A percentile compares a stretch with the other conserved stretches of the same genome.
These are phyloP conservation scores for Proliferodiscus dingleyae DNA, from an alignment of 2,329 filamentous ascomycete genomes.

Conservation along the genomic window DNA sequence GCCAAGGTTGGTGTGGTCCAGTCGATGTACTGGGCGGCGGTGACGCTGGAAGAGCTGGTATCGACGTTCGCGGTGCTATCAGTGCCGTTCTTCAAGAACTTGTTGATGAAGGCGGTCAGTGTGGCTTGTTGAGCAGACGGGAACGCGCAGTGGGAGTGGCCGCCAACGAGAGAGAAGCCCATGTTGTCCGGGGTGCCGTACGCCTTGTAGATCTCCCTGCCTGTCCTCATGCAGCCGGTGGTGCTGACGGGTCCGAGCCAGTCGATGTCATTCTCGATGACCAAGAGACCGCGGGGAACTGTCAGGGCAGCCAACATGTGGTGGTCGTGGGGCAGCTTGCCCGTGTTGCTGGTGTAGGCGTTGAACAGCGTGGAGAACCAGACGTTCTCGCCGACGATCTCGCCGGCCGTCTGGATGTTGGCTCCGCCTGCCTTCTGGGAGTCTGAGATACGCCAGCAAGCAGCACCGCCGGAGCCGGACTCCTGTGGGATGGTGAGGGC, in stretches of 20 bases:
- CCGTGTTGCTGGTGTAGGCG: slow-evolving; percentile 40
- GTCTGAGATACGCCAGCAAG: slow-evolving; percentile 55
- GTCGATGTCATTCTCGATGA: slow-evolving; percentile 50
- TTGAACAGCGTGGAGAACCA: slow-evolving; percentile 58
- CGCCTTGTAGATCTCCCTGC: slow-evolving; percentile 49
- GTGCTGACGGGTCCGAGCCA: slow-evolving; percentile 50
- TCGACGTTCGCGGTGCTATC: slow-evolving; percentile 25
- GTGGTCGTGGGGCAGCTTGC: slow-evolving; percentile 48
- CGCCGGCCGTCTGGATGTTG: slow-evolving; percentile 54
- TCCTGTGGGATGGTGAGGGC: slow-evolving; percentile 59
- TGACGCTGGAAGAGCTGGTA: slow-evolving; percentile 18
- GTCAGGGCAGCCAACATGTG: slow-evolving; percentile 54
- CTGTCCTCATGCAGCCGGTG: slow-evolving; percentile 49
- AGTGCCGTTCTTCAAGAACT: slow-evolving; percentile 37
- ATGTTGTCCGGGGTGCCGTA: slow-evolving; percentile 47
- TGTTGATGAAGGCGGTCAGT: slow-evolving; percentile 45
- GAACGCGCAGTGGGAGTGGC: slow-evolving; percentile 46
- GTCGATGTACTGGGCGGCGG: slow-evolving; percentile 10
- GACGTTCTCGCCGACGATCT: slow-evolving; percentile 58
- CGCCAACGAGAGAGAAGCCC: slow-evolving; percentile 45
- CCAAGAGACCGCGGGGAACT: slow-evolving; percentile 50
- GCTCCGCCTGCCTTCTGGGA: slow-evolving; percentile 45
- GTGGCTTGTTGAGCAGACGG: slow-evolving; percentile 41
- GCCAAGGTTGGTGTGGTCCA: slow-evolving; percentile 27
- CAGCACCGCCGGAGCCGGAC: slow-evolving; percentile 55